These are phyloP conservation scores for Candida koratica DNA, from an alignment of 805 yeast genomes.

Conservation along the genomic window DNA sequence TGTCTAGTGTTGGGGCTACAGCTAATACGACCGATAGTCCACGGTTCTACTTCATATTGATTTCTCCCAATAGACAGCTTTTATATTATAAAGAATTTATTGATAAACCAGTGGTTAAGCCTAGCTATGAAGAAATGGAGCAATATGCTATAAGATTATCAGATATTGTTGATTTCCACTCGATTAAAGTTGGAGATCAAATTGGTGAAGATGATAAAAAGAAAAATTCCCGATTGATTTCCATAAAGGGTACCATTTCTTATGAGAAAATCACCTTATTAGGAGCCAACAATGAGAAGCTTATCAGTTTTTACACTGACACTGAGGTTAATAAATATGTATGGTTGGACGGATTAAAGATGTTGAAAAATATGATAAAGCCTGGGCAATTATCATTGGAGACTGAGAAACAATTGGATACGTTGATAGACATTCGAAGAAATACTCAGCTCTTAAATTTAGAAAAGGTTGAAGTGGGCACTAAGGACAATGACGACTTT, in stretches of 20 bases:
- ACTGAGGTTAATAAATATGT: conserved; percentile 62
- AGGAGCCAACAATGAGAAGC: conserved; percentile 37
- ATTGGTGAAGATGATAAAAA: conserved; percentile 39
- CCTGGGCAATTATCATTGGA: conserved; percentile 33
- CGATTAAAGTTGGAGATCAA: conserved; percentile 42
- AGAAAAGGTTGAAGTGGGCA: conserved; percentile 23
- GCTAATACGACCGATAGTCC: neutral
- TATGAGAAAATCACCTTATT: conserved; percentile 54
- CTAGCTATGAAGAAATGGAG: conserved; percentile 57
- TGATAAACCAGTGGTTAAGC: conserved; percentile 43
- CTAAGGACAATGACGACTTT: conserved; percentile 22
- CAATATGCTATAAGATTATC: conserved; percentile 48
- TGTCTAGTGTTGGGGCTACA: neutral
- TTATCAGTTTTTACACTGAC: conserved; percentile 65
- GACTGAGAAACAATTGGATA: conserved; percentile 33
- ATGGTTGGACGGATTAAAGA: conserved; percentile 76
- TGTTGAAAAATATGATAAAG: conserved; percentile 35
- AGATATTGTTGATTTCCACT: conserved; percentile 48
- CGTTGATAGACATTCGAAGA: conserved; percentile 34
- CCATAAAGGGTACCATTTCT: conserved; percentile 53
- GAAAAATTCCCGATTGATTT: conserved; percentile 45
- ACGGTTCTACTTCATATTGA: conserved; percentile 51
- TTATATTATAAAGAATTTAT: conserved; percentile 59
- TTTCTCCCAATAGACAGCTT: conserved; percentile 64
- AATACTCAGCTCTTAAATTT: conserved; percentile 39